A percentile compares a stretch with the other conserved stretches of the same genome.
phyloP scores from a whole-genome alignment of 2,329 filamentous ascomycete species.

The Myriosclerotinia scirpicola region DNA sequence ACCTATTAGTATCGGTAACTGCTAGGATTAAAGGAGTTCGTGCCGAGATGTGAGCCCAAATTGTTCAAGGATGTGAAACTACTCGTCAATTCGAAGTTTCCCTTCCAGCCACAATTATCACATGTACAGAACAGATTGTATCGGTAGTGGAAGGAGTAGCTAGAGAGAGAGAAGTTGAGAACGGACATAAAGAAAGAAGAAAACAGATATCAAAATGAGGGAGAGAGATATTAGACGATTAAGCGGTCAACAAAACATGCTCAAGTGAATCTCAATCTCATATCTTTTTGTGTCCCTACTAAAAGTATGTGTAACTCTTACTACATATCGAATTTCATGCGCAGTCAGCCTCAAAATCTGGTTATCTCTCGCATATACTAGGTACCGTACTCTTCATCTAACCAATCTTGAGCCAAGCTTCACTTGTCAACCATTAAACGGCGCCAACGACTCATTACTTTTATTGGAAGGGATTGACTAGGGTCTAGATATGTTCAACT shows the following conservation, averaged over 20 bases:
- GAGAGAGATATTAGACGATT: neutral
- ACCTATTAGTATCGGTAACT: neutral
- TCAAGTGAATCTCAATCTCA: neutral
- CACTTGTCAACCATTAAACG: neutral
- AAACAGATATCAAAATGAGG: conserved; percentile 1
- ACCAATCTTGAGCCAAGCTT: conserved; percentile 7
- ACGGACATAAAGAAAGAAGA: neutral
- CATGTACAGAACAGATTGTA: conserved; percentile 11
- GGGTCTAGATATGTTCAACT: neutral
- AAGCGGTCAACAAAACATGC: conserved; percentile 16
- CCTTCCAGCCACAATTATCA: conserved; percentile 15
- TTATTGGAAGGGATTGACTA: conserved; percentile 7
- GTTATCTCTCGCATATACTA: neutral
- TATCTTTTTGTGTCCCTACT: neutral
- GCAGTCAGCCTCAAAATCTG: conserved; percentile 5
- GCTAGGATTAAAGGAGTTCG: conserved; percentile 21
- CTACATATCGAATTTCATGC: conserved; percentile 4
- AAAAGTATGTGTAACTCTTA: conserved; percentile 8
- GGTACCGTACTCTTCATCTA: neutral
- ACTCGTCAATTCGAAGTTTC: conserved; percentile 8
- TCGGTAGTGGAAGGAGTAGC: neutral
- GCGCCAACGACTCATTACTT: neutral
- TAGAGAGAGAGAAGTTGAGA: neutral
- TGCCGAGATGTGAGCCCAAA: conserved; percentile 22
- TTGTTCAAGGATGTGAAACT: conserved; percentile 7